phyloP scores from a whole-genome alignment of 441 rosid genomes.

The Heliophila coronopifolia region DNA sequence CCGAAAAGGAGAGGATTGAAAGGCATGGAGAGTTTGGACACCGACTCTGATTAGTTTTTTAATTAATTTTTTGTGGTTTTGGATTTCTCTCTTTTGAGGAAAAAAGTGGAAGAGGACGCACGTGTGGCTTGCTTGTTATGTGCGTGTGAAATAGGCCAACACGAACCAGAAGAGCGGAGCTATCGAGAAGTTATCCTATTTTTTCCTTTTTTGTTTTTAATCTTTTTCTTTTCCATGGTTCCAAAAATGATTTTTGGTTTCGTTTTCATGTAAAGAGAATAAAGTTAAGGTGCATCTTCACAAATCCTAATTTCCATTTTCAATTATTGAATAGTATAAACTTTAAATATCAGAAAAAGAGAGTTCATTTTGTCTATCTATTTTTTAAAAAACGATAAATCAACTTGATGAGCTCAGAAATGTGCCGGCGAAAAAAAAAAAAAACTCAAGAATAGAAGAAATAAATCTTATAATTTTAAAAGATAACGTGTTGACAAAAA shows the following conservation, averaged over 20 bases:
- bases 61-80: slow-evolving; percentile 4
- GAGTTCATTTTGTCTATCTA: no score
- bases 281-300: not conserved
- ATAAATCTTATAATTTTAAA: not conserved
- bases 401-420: no score
- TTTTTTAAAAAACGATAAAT: no score
- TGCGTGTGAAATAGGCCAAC: slow-evolving; percentile 12
- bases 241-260: not conserved
- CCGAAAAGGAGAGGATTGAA: slow-evolving; percentile 61
- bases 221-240: not conserved
- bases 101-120: not conserved
- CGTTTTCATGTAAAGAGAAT: slow-evolving; percentile 7
- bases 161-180: slow-evolving; percentile 7
- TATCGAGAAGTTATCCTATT: slow-evolving; percentile 8
- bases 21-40: slow-evolving; percentile 62
- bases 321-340: not conserved
- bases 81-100: not conserved
- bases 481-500: no score
- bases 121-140: slow-evolving; percentile 24
- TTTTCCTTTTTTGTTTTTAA: not conserved
- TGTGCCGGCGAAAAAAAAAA: no score
- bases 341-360: not conserved
- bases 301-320: not conserved
- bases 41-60: slow-evolving; percentile 44
- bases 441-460: no score